phyloP scores from a whole-genome alignment of 305 asterid species.

The Salvia sclarea region DNA sequence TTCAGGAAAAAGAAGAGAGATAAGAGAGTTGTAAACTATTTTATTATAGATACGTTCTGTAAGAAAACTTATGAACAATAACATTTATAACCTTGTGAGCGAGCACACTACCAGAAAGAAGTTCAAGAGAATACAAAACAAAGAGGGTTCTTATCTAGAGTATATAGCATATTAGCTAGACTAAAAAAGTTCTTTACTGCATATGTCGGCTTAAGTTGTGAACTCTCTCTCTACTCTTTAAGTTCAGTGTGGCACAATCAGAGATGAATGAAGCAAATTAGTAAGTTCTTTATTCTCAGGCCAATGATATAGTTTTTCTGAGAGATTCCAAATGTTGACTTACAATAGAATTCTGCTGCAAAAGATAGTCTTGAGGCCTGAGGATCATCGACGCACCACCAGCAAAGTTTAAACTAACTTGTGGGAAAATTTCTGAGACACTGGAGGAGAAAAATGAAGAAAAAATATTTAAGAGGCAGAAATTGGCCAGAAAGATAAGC shows the following conservation, averaged over 20 bases:
- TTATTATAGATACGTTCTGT: too few species aligned
- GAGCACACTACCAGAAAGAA: too few species aligned
- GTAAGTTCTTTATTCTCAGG: too few species aligned
- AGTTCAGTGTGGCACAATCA: neutral
- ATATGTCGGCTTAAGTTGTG: neutral
- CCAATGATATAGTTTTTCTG: neutral
- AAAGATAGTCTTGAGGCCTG: conserved; percentile 81
- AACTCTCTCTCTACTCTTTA: too few species aligned
- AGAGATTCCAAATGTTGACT: conserved; percentile 37
- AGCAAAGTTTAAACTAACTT: conserved; percentile 69
- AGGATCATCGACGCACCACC: conserved; percentile 82
- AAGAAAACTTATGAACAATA: neutral
- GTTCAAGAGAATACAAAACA: too few species aligned
- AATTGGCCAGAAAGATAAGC: conserved; percentile 2
- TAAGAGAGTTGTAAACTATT: neutral
- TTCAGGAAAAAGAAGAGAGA: neutral
- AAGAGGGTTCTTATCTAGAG: neutral
- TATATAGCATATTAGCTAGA: neutral
- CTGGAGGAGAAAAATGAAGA: conserved; percentile 36
- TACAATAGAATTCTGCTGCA: conserved; percentile 76
- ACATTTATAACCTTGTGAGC: neutral
- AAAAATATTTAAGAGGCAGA: neutral
- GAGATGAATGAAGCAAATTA: neutral
- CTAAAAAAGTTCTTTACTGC: neutral
- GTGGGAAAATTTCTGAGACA: conserved; percentile 66